Evolutionary conservation across 1,284 basidiomycete species (phyloP).

Genomic region (Meripilus lineatus): DNA sequence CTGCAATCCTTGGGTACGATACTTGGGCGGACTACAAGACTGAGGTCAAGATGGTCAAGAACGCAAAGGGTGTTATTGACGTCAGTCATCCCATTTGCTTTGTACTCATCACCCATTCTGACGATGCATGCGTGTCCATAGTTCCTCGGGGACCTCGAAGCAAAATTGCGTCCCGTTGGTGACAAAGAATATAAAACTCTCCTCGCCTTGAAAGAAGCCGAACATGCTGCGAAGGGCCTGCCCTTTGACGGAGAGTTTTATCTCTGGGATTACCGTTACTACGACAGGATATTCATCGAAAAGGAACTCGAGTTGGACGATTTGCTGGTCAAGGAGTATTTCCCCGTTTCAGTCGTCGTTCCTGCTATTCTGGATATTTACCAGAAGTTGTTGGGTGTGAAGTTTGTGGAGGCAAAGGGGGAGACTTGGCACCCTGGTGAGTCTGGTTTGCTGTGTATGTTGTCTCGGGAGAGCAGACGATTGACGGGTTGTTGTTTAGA

Average conservation of each 20-base stretch:
- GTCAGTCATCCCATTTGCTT: not conserved
- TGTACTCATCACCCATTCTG: not conserved
- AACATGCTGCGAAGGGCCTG: slow-evolving; percentile 52
- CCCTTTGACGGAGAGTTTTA: slow-evolving; percentile 66
- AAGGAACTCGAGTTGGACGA: slow-evolving; percentile 66
- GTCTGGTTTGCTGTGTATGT: not conserved
- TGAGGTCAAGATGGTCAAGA: slow-evolving; percentile 83
- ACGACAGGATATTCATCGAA: slow-evolving; percentile 70
- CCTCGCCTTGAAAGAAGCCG: slow-evolving; percentile 68
- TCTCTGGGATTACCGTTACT: slow-evolving; percentile 47
- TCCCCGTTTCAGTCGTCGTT: slow-evolving; percentile 78
- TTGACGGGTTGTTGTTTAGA: no score
- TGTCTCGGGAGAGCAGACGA: not conserved
- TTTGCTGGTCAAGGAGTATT: slow-evolving; percentile 77
- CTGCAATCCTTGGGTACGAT: slow-evolving; percentile 63
- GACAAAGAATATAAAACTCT: slow-evolving; percentile 60
- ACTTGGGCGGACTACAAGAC: slow-evolving; percentile 81
- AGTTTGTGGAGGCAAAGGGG: slow-evolving; percentile 59
- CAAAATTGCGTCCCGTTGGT: slow-evolving; percentile 70
- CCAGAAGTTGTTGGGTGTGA: slow-evolving; percentile 71
- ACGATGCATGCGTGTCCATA: slow-evolving; percentile 14
- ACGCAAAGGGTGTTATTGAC: slow-evolving; percentile 49
- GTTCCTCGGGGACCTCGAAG: slow-evolving; percentile 71
- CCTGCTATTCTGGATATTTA: slow-evolving; percentile 79
- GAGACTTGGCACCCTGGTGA: slow-evolving; percentile 73